Conservation (phyloP, 768 basidiomycete species). For the Leccinum truebloodii region DNA sequence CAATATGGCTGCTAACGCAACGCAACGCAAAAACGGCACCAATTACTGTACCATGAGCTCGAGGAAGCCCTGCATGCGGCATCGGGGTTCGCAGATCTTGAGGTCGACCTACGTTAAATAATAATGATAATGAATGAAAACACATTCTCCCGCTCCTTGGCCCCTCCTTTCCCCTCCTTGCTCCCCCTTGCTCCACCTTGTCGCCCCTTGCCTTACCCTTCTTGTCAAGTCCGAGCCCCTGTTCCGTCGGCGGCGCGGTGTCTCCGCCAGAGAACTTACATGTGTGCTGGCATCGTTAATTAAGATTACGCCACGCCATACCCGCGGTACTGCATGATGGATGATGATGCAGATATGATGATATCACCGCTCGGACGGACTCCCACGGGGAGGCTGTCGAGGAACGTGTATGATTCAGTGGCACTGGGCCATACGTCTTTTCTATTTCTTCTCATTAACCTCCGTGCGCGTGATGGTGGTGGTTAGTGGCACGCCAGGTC, state of each 20-base stretch:
- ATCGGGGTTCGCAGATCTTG: conserved; percentile 4
- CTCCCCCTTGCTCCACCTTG: background rate
- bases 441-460: background rate
- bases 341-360: conserved; percentile 1
- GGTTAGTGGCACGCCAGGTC: background rate
- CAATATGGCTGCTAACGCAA: background rate
- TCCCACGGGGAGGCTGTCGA: background rate
- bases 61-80: conserved; percentile 7
- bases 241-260: background rate
- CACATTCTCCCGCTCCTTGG: background rate
- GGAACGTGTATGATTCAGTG: background rate
- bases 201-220: background rate
- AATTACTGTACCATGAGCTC: conserved; percentile 5
- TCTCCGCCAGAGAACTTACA: background rate
- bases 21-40: background rate
- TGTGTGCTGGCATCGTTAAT: background rate
- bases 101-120: background rate
- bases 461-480: background rate
- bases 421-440: background rate
- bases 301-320: conserved; percentile 1
- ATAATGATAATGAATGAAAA: background rate
- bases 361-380: background rate
- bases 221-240: background rate
- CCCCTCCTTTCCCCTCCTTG: background rate
- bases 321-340: background rate